Evolutionary conservation across 305 asterid genomes (phyloP), one percentile per base, ranked within the genome.

Genomic region (Fraxinus greggii): DNA sequence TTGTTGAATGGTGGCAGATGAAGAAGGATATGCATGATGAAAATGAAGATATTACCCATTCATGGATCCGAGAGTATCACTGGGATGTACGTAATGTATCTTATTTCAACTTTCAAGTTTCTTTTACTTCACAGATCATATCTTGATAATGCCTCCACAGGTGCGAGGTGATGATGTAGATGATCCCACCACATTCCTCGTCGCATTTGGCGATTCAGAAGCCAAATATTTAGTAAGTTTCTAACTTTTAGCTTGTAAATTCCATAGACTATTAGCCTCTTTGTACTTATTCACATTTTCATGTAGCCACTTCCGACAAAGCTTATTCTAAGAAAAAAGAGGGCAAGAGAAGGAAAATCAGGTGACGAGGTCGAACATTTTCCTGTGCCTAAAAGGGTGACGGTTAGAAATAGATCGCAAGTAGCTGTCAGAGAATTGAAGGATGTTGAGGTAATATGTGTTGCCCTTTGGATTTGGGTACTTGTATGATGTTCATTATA

Each of bases 21-120:
- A 90, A 91, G 78, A 94, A 94, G 93, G 98, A 96, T 86, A 89
- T 91, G 78, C 91, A 89, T 56, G 97, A 94, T 83, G 98, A 94
- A 82, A 92, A 84, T 40, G 98, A 94, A 91, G 98, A 96, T 85
- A 85, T 90, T 63, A 85, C 97, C 10, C 93, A 92, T 84, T 84
- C 97, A 19, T 94, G 98, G 99, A 87, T 94, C 84, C 98, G 97
- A 69, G 98, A 93, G 82, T 96, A 96, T 88, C 93, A 93, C 87
- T 96, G 93, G 92, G 98, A 96, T 88, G 99, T 96, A 93, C 15
- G 97, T 86, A 45, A 67, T 81, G 56, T 81, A 2, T 75, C 67
- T 36, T 76, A 35, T 78, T 77, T 77, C 15, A 36, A 7, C 13
- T 48, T 24, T 70, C 3, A 42, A 4, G 35, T 31, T n/a, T 73